Conservation (phyloP, 148 eudicot genomes). For the Chenopodium suecicum region DNA sequence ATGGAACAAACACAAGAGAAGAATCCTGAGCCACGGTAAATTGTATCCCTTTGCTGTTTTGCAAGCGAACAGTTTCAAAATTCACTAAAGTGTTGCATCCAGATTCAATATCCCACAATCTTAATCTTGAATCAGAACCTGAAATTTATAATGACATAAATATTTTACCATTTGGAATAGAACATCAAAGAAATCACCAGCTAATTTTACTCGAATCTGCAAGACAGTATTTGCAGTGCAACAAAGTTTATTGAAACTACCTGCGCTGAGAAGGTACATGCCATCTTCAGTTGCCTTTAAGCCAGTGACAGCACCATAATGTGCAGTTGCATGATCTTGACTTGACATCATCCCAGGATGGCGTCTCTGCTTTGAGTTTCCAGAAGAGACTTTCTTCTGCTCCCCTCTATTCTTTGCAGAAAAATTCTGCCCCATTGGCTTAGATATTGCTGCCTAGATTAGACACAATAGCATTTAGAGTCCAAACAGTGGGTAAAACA, state of each 20-base stretch:
- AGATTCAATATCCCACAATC: constrained; percentile 92
- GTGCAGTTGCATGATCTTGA: constrained; percentile 90
- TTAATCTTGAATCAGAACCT: constrained; percentile 97
- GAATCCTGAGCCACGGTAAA: constrained; percentile 74
- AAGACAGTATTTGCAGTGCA: background rate
- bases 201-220: background rate
- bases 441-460: constrained; percentile 48
- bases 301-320: constrained; percentile 91
- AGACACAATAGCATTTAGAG: background rate
- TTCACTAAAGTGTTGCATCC: constrained; percentile 93
- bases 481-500: background rate
- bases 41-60: constrained; percentile 71
- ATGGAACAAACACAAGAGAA: constrained; percentile 78
- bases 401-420: constrained; percentile 46
- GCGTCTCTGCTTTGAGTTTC: constrained; percentile 63
- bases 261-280: constrained; percentile 95
- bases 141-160: constrained; percentile 20
- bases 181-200: background rate
- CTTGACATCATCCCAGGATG: constrained; percentile 90
- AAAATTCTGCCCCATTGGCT: constrained; percentile 47
- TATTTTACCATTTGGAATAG: too few species aligned
- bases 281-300: constrained; percentile 86
- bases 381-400: constrained; percentile 48
- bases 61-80: constrained; percentile 82
- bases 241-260: constrained; percentile 33